phyloP scores from a whole-genome alignment of 2,329 filamentous ascomycete species.

The Fusarium sp. region DNA sequence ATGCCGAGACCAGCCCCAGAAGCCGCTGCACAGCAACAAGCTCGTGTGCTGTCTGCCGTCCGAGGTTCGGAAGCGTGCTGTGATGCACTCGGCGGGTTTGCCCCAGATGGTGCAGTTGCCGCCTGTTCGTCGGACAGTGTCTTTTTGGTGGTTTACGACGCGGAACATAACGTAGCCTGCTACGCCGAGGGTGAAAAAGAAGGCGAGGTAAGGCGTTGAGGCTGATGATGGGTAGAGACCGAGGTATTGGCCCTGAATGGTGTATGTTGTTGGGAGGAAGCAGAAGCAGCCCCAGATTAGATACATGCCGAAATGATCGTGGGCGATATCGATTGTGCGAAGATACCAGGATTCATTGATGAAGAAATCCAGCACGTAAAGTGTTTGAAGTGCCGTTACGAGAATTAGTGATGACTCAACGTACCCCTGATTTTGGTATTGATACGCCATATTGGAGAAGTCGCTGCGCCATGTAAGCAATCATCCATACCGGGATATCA shows the following conservation, averaged over 20 bases:
- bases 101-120: conserved; percentile 59
- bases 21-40: conserved; percentile 46
- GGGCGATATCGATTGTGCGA: conserved; percentile 58
- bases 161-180: conserved; percentile 59
- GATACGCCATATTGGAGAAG: conserved; percentile 51
- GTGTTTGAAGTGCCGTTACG: conserved; percentile 56
- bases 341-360: conserved; percentile 63
- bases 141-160: conserved; percentile 59
- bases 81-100: conserved; percentile 53
- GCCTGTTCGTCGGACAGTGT: conserved; percentile 53
- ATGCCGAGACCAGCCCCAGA: conserved; percentile 50
- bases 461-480: conserved; percentile 41
- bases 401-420: conserved; percentile 55
- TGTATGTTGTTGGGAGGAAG: conserved; percentile 60
- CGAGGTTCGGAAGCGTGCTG: conserved; percentile 54
- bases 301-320: conserved; percentile 60
- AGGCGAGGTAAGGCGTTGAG: conserved; percentile 41
- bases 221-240: conserved; percentile 54
- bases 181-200: conserved; percentile 40
- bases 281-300: conserved; percentile 59
- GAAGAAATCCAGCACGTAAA: conserved; percentile 63
- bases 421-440: conserved; percentile 56
- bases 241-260: conserved; percentile 61
- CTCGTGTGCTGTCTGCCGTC: conserved; percentile 56
- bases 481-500: neutral